phyloP scores from a whole-genome alignment of 2,329 filamentous ascomycete genomes.

The Arachnomyces sp. region DNA sequence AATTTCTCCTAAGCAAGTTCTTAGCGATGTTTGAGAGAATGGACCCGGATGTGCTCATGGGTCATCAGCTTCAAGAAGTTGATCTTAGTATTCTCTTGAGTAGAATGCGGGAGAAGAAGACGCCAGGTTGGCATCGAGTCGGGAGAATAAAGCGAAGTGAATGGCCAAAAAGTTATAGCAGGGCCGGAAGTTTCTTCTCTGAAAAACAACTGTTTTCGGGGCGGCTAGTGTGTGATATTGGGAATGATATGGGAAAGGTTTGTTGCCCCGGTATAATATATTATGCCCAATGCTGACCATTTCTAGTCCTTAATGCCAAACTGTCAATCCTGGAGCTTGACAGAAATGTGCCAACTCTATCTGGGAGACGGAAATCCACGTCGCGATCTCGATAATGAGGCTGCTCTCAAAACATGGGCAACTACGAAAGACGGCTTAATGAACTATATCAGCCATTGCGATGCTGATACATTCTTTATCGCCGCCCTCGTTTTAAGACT shows the following conservation, averaged over 20 bases:
- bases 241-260: constrained; percentile 87
- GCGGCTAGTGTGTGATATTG: constrained; percentile 83
- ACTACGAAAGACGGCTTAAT: constrained; percentile 75
- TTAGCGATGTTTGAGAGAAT: constrained; percentile 78
- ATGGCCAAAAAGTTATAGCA: constrained; percentile 83
- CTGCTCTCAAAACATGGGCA: constrained; percentile 78
- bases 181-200: constrained; percentile 81
- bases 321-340: constrained; percentile 96
- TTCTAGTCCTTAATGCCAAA: constrained; percentile 77
- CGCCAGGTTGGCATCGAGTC: constrained; percentile 88
- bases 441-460: constrained; percentile 89
- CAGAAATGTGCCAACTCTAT: constrained; percentile 93
- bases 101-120: constrained; percentile 81
- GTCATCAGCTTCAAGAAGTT: constrained; percentile 93
- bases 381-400: constrained; percentile 81
- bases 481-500: constrained; percentile 81
- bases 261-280: constrained; percentile 4
- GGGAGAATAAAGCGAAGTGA: constrained; percentile 73
- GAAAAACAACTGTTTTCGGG: constrained; percentile 86
- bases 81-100: constrained; percentile 88
- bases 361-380: constrained; percentile 65
- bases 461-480: constrained; percentile 93
- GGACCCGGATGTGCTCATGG: constrained; percentile 89
- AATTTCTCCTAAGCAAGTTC: constrained; percentile 79
- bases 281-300: constrained; percentile 6